phyloP scores from a whole-genome alignment of 202 grass and related monocot genomes.

The Schoenoplectus tabernaemontani region DNA sequence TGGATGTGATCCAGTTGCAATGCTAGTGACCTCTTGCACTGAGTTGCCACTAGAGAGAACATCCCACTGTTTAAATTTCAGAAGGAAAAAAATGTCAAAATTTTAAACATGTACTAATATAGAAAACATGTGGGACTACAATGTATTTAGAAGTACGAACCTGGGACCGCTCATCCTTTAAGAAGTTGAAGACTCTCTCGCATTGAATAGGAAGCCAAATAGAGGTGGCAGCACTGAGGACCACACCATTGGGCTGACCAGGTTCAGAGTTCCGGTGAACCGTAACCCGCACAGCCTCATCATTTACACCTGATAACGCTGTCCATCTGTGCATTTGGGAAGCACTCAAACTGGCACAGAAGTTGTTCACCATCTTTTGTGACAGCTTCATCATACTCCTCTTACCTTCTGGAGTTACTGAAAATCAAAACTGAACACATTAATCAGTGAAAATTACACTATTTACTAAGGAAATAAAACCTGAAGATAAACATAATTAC shows the following conservation, averaged over 20 bases:
- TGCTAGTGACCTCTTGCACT: slow-evolving; percentile 68
- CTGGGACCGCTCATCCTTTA: slow-evolving; percentile 78
- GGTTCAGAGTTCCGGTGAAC: slow-evolving; percentile 41
- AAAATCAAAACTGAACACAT: slow-evolving; percentile 13
- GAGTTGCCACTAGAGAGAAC: slow-evolving; percentile 55
- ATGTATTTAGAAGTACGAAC: slow-evolving; percentile 20
- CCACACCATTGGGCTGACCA: slow-evolving; percentile 54
- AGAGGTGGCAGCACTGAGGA: slow-evolving; percentile 71
- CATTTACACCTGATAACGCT: slow-evolving; percentile 31
- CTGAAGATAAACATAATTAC: slow-evolving; percentile 18
- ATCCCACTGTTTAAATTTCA: slow-evolving; percentile 65
- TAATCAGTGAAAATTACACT: not conserved
- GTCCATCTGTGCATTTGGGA: slow-evolving; percentile 67
- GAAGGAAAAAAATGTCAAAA: not conserved
- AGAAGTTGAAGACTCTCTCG: slow-evolving; percentile 68
- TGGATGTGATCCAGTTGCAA: slow-evolving; percentile 51
- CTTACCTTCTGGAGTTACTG: slow-evolving; percentile 58
- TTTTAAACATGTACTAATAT: not conserved
- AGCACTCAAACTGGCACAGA: slow-evolving; percentile 58
- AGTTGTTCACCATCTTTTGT: slow-evolving; percentile 71
- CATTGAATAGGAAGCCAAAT: slow-evolving; percentile 63
- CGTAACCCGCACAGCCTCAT: slow-evolving; percentile 50
- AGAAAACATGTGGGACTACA: not conserved
- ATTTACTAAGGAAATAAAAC: not conserved
- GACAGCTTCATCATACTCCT: slow-evolving; percentile 87